Evolutionary conservation across 768 basidiomycete species (phyloP), one percentile per base, ranked within the genome.

Genomic region (Galerina marginata): DNA sequence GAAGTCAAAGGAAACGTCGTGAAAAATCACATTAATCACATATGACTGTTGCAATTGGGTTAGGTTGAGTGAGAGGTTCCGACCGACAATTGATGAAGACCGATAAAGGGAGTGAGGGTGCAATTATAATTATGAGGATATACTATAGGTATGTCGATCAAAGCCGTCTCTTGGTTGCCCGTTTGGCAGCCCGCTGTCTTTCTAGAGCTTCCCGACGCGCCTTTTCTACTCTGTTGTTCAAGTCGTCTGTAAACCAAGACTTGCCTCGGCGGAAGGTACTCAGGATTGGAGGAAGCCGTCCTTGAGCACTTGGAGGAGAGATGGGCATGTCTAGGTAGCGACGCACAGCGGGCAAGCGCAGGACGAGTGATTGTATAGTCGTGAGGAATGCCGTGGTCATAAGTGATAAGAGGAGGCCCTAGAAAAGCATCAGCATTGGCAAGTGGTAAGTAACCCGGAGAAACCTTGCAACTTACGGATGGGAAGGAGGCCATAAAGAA

Each of bases 401-500:
- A 14, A 83, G 72, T 10, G 78, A 76, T 25, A 83, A 65, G 62
- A 81, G 64, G 16, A 84, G 75, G 52, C 80, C 81, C 78, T 81
- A 23, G 33, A 37, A 63, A 50, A 52, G 49, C 20, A 52, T 16
- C 16, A 39, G 20, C 29, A n/a, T 29, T 53, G 46, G 50, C 47
- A 23, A 61, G 44, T 29, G 29, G 48, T 4, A 29, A 45, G 40
- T 42, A 38, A 45, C 7, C 38, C 33, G 37, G n/a, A 26, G 15
- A n/a, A 16, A 33, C 9, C n/a, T 54, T 33, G 9, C 9, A 15
- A 77, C 89, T 68, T 72, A 93, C 94, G 2, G 85, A 76, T 29
- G 93, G 88, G 70, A 95, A 83, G 54, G 74, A 75, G 14, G 67
- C 65, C 77, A 83, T 79, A 79, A 72, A 86, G 69, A 50, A 80